Percentiles rank a stretch among this genome's conserved stretches.
Evolutionary conservation across 441 rosid genomes (phyloP).

Genomic region (Biscutella laevigata): DNA sequence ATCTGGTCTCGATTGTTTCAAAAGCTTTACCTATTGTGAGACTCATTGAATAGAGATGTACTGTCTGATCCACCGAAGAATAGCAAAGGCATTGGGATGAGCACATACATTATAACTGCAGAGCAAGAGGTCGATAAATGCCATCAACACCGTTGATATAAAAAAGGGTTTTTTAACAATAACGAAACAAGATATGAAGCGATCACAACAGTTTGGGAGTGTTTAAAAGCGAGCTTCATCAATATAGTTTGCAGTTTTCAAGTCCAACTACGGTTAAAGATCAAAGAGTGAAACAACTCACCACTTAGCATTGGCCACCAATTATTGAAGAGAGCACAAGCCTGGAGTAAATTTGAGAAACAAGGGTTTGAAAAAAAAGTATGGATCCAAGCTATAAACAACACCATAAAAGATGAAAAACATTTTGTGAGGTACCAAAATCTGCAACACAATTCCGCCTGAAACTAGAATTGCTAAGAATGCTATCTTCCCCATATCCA

Average conservation of each 20-base stretch:
- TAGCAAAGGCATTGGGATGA: slow-evolving; percentile 91
- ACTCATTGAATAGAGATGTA: slow-evolving; percentile 51
- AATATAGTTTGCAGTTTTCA: not conserved
- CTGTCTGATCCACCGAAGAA: slow-evolving; percentile 73
- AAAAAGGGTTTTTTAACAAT: not conserved
- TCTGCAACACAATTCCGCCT: slow-evolving; percentile 77
- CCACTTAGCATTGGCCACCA: slow-evolving; percentile 99
- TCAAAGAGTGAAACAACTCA: slow-evolving; percentile 24
- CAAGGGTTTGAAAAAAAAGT: slow-evolving; percentile 2
- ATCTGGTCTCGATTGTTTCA: not conserved
- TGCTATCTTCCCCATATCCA: slow-evolving; percentile 77
- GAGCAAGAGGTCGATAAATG: not conserved
- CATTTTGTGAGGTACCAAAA: slow-evolving; percentile 48
- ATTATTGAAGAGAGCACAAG: slow-evolving; percentile 83
- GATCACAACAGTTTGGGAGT: not conserved
- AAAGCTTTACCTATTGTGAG: slow-evolving; percentile 43
- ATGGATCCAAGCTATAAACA: not conserved
- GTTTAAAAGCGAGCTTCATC: not conserved
- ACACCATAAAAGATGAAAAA: not conserved
- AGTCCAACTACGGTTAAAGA: not conserved
- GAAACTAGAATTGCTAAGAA: slow-evolving; percentile 78
- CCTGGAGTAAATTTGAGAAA: slow-evolving; percentile 36
- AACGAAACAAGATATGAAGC: not conserved
- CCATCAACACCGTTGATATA: not conserved
- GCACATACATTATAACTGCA: slow-evolving; percentile 85